These are phyloP conservation scores for Thraustochytrium sp. DNA, from an alignment of 352 stramenopile genomes.

Conservation along the genomic window DNA sequence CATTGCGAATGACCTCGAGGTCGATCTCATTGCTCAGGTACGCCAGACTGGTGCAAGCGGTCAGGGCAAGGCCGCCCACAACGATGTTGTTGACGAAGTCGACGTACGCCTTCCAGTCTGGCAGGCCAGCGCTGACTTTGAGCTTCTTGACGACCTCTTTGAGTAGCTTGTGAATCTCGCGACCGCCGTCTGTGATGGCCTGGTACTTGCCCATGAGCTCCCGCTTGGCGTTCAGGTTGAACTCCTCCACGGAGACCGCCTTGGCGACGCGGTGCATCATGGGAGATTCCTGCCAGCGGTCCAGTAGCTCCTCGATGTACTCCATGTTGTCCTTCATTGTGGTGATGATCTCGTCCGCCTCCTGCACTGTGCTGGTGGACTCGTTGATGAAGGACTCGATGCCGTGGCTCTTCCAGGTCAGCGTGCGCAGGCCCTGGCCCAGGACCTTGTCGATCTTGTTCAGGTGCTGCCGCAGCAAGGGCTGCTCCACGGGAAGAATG, in stretches of 20 bases:
- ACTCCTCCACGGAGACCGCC: conserved; percentile 66
- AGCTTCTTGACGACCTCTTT: conserved; percentile 90
- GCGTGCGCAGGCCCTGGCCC: conserved; percentile 71
- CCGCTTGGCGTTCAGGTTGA: conserved; percentile 70
- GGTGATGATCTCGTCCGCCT: conserved; percentile 70
- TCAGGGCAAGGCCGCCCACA: conserved; percentile 79
- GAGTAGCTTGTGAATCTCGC: conserved; percentile 73
- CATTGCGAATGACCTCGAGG: conserved; percentile 59
- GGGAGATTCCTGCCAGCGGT: conserved; percentile 62
- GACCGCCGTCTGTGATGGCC: conserved; percentile 70
- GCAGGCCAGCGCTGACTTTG: conserved; percentile 77
- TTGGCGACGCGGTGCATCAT: conserved; percentile 80
- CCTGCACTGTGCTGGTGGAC: conserved; percentile 75
- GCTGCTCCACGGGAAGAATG: conserved; percentile 75
- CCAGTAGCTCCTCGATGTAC: conserved; percentile 66
- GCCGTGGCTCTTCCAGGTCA: conserved; percentile 86
- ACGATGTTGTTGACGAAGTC: conserved; percentile 98
- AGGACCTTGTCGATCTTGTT: conserved; percentile 80
- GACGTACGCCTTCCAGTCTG: conserved; percentile 92
- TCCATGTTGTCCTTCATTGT: conserved; percentile 77
- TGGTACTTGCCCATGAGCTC: conserved; percentile 64
- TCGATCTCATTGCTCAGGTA: conserved; percentile 90
- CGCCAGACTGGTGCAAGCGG: conserved; percentile 67
- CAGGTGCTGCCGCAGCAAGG: conserved; percentile 74
- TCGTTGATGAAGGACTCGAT: conserved; percentile 85